Evolutionary conservation across 148 eudicot species (phyloP).

Genomic region (Fagopyrum tataricum): DNA sequence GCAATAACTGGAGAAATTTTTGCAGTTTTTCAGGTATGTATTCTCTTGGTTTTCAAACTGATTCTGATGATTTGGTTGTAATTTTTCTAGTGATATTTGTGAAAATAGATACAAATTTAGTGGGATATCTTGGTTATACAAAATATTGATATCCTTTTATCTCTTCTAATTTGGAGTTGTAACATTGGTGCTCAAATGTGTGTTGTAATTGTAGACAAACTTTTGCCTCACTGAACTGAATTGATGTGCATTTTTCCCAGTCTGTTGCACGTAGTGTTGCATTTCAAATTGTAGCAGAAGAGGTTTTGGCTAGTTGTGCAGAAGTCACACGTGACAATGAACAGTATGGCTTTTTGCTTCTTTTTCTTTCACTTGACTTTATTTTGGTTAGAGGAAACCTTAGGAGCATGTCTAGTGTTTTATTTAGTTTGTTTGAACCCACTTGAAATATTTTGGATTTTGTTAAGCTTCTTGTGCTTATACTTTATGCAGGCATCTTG

Average conservation of each 20-base stretch:
- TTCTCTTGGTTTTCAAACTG: constrained; percentile 8
- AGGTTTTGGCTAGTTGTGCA: constrained; percentile 71
- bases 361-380: not conserved
- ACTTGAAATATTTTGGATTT: not conserved
- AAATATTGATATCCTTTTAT: too few species aligned
- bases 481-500: constrained; percentile 62
- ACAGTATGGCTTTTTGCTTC: constrained; percentile 44
- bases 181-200: not conserved
- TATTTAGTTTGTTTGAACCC: not conserved
- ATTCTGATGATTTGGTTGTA: not conserved
- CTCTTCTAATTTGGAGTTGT: too few species aligned
- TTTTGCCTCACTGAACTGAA: not conserved
- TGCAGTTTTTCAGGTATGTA: constrained; percentile 49
- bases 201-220: not conserved
- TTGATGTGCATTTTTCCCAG: constrained; percentile 28
- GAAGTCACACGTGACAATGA: constrained; percentile 94
- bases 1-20: constrained; percentile 62
- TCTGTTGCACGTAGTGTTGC: constrained; percentile 65
- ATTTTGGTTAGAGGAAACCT: not conserved
- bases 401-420: not conserved
- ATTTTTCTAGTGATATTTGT: not conserved
- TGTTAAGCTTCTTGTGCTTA: constrained; percentile 17
- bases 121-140: not conserved
- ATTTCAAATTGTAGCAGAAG: constrained; percentile 68
- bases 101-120: not conserved